A percentile compares a stretch with the other conserved stretches of the same genome.
Conservation (phyloP, 495 filamentous ascomycete species). For the Penicillium antarcticum region DNA sequence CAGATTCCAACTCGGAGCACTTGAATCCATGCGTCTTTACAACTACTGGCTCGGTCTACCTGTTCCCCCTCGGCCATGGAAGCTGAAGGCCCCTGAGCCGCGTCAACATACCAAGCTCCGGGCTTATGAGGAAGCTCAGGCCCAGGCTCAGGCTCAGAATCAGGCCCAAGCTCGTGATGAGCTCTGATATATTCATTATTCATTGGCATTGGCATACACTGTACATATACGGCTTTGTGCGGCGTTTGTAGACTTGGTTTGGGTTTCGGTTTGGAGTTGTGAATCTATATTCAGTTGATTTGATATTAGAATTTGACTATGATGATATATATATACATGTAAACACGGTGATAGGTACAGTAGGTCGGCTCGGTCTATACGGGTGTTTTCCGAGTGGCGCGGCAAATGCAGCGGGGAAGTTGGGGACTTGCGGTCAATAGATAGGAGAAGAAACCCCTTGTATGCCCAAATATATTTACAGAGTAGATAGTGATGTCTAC, state of each 20-base stretch:
- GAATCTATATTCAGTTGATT: background rate
- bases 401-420: too few relatives aligned
- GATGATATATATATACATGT: too few relatives aligned
- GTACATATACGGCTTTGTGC: slow-evolving; percentile 7
- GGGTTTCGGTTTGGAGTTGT: background rate
- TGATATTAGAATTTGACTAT: too few relatives aligned
- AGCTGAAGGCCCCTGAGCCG: slow-evolving; percentile 44
- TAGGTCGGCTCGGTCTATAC: too few relatives aligned
- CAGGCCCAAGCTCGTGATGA: slow-evolving; percentile 47
- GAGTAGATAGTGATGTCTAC: too few relatives aligned
- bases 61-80: slow-evolving; percentile 66
- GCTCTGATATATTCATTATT: slow-evolving; percentile 34
- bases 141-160: background rate
- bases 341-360: too few relatives aligned
- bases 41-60: slow-evolving; percentile 78
- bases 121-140: background rate
- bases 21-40: slow-evolving; percentile 64
- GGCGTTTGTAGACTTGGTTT: slow-evolving; percentile 8
- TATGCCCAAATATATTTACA: too few relatives aligned
- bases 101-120: background rate
- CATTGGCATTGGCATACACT: slow-evolving; percentile 10
- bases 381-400: too few relatives aligned
- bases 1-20: slow-evolving; percentile 58
- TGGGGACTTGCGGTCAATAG: too few relatives aligned
- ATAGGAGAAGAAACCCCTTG: too few relatives aligned